Evolutionary conservation across 108 stramenopile species (phyloP).

Genomic region (Nitzschia inconspicua): DNA sequence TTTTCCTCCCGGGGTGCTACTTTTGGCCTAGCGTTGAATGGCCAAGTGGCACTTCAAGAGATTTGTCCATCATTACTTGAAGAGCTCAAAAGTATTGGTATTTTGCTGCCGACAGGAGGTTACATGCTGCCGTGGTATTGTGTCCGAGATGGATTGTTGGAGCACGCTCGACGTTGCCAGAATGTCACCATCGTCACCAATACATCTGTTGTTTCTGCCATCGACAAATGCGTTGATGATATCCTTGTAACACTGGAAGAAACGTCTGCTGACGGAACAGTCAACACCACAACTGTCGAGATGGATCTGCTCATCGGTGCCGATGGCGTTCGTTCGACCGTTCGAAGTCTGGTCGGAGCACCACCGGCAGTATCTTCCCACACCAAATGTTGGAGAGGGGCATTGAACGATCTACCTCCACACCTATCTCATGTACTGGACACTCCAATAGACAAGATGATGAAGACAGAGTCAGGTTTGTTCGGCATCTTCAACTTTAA

Average conservation of each 20-base stretch:
- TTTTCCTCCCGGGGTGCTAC: slow-evolving; percentile 29
- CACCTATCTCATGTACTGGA: too few relatives aligned
- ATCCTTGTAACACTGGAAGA: neutral
- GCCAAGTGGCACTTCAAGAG: slow-evolving; percentile 28
- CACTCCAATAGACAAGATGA: too few relatives aligned
- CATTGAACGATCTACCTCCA: too few relatives aligned
- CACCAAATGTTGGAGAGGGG: slow-evolving; percentile 18
- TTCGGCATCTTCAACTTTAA: too few relatives aligned
- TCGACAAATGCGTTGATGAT: too few relatives aligned
- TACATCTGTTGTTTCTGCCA: too few relatives aligned
- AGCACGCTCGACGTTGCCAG: neutral
- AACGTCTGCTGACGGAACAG: neutral
- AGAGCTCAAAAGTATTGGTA: slow-evolving; percentile 6
- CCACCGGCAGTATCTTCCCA: slow-evolving; percentile 4
- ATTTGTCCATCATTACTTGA: slow-evolving; percentile 11
- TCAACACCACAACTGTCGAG: neutral
- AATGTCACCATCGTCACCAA: neutral
- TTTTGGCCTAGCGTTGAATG: slow-evolving; percentile 27
- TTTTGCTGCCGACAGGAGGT: slow-evolving; percentile 4
- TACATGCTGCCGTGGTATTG: slow-evolving; percentile 33
- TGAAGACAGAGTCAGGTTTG: too few relatives aligned
- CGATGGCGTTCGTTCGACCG: slow-evolving; percentile 38
- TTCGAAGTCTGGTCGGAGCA: slow-evolving; percentile 14
- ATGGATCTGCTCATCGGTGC: slow-evolving; percentile 33
- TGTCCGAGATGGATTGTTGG: slow-evolving; percentile 28